phyloP scores from a whole-genome alignment of 2,329 filamentous ascomycete genomes.

The Sporothrix curviconia region DNA sequence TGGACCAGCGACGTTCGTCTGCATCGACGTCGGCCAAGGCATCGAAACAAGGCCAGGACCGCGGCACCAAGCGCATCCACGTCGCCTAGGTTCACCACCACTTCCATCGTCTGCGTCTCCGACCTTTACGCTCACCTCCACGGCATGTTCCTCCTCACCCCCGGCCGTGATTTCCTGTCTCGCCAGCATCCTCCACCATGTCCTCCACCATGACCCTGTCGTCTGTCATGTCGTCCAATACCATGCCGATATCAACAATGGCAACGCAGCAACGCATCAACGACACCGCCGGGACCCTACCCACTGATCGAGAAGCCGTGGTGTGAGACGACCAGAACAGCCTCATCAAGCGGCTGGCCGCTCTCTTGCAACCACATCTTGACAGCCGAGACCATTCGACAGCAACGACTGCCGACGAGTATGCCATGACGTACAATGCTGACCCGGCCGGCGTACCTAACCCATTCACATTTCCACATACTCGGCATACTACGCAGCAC shows the following conservation, averaged over 20 bases:
- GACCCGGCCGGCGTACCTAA: background rate
- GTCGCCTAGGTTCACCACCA: background rate
- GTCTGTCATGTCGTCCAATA: background rate
- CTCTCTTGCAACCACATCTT: conserved; percentile 18
- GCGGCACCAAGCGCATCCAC: background rate
- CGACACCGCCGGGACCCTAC: background rate
- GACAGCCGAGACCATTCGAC: conserved; percentile 4
- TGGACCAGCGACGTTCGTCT: conserved; percentile 11
- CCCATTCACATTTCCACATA: too few species aligned
- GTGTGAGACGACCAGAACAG: conserved; percentile 18
- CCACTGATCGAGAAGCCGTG: conserved; percentile 8
- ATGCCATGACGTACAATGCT: background rate
- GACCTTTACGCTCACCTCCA: background rate
- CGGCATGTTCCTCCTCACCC: background rate
- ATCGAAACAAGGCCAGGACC: too few species aligned
- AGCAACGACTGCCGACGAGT: background rate
- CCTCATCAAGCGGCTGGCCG: conserved; percentile 17
- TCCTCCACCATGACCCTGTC: too few species aligned
- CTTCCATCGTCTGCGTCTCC: background rate
- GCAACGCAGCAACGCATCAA: too few species aligned
- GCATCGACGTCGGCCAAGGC: too few species aligned
- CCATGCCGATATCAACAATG: background rate
- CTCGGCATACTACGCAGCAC: too few species aligned
- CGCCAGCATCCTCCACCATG: conserved; percentile 1
- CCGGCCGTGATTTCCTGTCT: background rate